These are phyloP conservation scores for Ganoderma sinense DNA, from an alignment of 1,284 basidiomycete species.

Conservation along the genomic window DNA sequence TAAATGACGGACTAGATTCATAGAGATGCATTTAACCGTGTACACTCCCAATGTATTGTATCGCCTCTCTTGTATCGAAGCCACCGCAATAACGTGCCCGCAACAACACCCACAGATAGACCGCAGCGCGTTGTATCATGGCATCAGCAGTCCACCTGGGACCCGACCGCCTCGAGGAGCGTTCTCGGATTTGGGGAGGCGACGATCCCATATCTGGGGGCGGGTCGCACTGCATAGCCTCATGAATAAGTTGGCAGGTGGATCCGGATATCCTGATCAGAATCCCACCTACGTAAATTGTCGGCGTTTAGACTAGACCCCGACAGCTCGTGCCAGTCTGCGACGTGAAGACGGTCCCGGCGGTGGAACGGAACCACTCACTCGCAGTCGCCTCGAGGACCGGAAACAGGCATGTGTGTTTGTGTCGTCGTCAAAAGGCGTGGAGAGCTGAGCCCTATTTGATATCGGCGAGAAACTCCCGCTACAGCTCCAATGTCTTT, in stretches of 20 bases:
- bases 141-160: not conserved
- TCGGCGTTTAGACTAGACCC: not conserved
- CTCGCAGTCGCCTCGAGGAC: not conserved
- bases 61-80: not conserved
- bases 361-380: not conserved
- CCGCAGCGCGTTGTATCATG: not conserved
- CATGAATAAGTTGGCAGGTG: not conserved
- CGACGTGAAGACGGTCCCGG: not conserved
- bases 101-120: not conserved
- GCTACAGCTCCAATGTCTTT: not conserved
- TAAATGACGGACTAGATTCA: not conserved
- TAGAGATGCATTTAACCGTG: conserved; percentile 2
- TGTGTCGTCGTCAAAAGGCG: not conserved
- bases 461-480: not conserved
- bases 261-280: not conserved
- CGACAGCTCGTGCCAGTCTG: not conserved
- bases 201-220: not conserved
- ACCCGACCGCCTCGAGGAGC: not conserved
- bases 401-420: not conserved
- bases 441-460: too few relatives aligned
- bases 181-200: not conserved
- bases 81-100: not conserved
- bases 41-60: not conserved
- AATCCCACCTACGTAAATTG: not conserved
- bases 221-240: not conserved